A percentile compares a stretch with the other conserved stretches of the same genome.
phyloP scores from a whole-genome alignment of 495 filamentous ascomycete species.

The Podospora fimiseda region DNA sequence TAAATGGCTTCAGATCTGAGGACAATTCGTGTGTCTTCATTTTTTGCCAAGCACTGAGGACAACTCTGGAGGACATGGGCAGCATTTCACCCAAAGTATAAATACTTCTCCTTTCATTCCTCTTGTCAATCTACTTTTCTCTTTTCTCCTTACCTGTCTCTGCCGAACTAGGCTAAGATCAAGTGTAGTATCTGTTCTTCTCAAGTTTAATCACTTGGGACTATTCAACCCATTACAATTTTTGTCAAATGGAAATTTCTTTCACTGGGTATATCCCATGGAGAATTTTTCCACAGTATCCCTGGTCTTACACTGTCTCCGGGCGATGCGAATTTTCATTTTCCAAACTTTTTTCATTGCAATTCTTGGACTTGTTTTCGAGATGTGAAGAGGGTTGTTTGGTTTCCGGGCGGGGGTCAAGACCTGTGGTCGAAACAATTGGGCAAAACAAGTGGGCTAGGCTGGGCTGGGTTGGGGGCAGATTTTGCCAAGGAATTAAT shows the following conservation, averaged over 20 bases:
- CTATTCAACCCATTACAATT: slow-evolving; percentile 7
- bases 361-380: slow-evolving; percentile 6
- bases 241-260: not conserved
- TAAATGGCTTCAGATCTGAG: too few relatives aligned
- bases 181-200: slow-evolving; percentile 99
- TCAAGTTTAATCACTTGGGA: slow-evolving; percentile 79
- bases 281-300: slow-evolving; percentile 8
- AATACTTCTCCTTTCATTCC: not conserved
- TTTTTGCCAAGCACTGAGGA: too few relatives aligned
- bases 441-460: not conserved
- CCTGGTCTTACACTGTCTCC: slow-evolving; percentile 15
- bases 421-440: not conserved
- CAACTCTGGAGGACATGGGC: too few relatives aligned
- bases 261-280: slow-evolving; percentile 6
- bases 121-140: not conserved
- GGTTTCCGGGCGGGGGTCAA: not conserved
- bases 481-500: not conserved
- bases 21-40: too few relatives aligned
- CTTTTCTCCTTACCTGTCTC: slow-evolving; percentile 42
- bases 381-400: slow-evolving; percentile 8
- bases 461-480: not conserved
- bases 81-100: too few relatives aligned
- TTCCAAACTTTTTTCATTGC: slow-evolving; percentile 8
- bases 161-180: slow-evolving; percentile 81
- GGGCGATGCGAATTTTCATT: slow-evolving; percentile 11